A percentile compares a stretch with the other conserved stretches of the same genome.
Conservation (phyloP, 225 moss, liverwort and hornwort species). For the Pleurozium schreberi region DNA sequence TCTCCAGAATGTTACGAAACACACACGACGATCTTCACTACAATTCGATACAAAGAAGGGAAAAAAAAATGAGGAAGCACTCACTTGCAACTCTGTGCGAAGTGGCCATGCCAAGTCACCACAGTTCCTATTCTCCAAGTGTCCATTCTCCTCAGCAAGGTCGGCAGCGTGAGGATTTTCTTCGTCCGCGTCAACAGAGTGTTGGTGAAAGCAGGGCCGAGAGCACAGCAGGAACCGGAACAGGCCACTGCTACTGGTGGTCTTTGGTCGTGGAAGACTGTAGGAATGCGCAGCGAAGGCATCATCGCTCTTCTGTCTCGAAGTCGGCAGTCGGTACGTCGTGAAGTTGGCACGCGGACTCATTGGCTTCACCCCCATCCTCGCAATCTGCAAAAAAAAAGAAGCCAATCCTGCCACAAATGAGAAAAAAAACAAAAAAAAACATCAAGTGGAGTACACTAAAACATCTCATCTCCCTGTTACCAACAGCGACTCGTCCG, state of each 20-base stretch:
- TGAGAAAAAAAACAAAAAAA: background rate
- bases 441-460: background rate
- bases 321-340: constrained; percentile 11
- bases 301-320: background rate
- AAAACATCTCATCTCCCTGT: background rate
- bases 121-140: background rate
- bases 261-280: constrained; percentile 8
- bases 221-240: constrained; percentile 58
- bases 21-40: too few relatives aligned
- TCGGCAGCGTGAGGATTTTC: constrained; percentile 5
- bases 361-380: constrained; percentile 39
- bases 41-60: background rate
- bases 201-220: constrained; percentile 38
- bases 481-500: background rate
- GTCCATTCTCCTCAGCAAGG: background rate
- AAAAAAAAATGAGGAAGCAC: background rate
- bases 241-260: constrained; percentile 10
- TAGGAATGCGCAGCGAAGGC: background rate
- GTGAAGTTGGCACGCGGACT: constrained; percentile 49
- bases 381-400: background rate
- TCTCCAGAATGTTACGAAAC: background rate
- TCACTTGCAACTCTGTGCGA: constrained; percentile 29
- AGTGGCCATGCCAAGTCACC: background rate
- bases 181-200: constrained; percentile 29
- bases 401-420: background rate